Percentiles rank a stretch among this genome's conserved stretches.
phyloP scores from a whole-genome alignment of 768 basidiomycete genomes.

The Flagelloscypha sp. region DNA sequence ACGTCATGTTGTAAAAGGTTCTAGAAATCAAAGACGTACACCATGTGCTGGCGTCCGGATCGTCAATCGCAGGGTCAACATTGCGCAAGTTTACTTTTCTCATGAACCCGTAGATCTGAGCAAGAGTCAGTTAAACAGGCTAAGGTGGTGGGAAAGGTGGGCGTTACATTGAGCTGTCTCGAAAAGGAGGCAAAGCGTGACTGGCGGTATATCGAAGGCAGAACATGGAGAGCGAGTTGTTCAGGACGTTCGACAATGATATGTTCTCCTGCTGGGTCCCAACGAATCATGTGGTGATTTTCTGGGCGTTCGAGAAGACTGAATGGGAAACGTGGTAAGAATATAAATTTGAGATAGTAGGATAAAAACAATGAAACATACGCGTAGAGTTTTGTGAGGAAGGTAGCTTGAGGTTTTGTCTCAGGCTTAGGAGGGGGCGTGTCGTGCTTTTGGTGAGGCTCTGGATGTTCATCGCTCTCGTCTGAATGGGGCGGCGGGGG shows the following conservation, averaged over 20 bases:
- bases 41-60: slow-evolving; percentile 96
- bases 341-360: slow-evolving; percentile 11
- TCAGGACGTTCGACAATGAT: slow-evolving; percentile 94
- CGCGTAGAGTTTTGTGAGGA: slow-evolving; percentile 95
- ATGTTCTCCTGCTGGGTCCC: slow-evolving; percentile 88
- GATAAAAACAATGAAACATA: slow-evolving; percentile 32
- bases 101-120: slow-evolving; percentile 96
- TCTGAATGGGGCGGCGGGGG: slow-evolving; percentile 33
- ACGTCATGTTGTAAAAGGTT: slow-evolving; percentile 11
- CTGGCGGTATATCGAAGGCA: slow-evolving; percentile 92
- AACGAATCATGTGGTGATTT: slow-evolving; percentile 95
- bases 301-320: slow-evolving; percentile 86
- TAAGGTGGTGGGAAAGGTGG: slow-evolving; percentile 18
- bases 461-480: slow-evolving; percentile 43
- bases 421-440: slow-evolving; percentile 54
- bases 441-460: slow-evolving; percentile 36
- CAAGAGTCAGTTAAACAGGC: slow-evolving; percentile 17
- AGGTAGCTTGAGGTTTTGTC: slow-evolving; percentile 85
- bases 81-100: slow-evolving; percentile 94
- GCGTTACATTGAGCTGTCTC: slow-evolving; percentile 87
- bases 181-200: slow-evolving; percentile 97
- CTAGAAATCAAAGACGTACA: slow-evolving; percentile 47
- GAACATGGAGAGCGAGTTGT: slow-evolving; percentile 88
- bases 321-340: slow-evolving; percentile 13
- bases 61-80: slow-evolving; percentile 90